These are phyloP conservation scores for Populus hybrid DNA, from an alignment of 441 rosid genomes.

Conservation along the genomic window DNA sequence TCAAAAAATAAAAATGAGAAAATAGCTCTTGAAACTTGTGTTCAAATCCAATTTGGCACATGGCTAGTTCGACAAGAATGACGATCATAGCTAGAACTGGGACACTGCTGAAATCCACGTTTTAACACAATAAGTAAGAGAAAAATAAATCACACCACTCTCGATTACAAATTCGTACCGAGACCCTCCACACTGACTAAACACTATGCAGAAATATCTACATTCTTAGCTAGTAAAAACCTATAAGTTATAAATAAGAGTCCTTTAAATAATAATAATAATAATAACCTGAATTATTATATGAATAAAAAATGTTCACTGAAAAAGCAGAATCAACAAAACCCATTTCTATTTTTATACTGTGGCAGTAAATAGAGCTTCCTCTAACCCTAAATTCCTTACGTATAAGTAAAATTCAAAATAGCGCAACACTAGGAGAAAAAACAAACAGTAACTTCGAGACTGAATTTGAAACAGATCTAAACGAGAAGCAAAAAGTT, in stretches of 20 bases:
- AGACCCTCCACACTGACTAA: too few relatives aligned
- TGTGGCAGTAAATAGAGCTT: background rate
- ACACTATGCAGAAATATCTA: too few relatives aligned
- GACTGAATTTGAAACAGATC: constrained; percentile 5
- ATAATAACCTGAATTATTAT: too few relatives aligned
- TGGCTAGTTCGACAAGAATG: background rate
- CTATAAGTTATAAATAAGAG: too few relatives aligned
- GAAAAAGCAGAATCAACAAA: background rate
- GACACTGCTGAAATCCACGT: background rate
- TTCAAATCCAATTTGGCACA: background rate
- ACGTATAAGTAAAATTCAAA: too few relatives aligned
- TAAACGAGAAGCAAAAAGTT: background rate
- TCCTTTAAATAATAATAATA: too few relatives aligned
- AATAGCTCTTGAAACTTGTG: background rate
- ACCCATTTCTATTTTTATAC: background rate
- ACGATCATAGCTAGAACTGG: background rate
- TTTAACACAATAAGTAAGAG: background rate
- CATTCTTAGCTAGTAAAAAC: too few relatives aligned
- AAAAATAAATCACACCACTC: background rate
- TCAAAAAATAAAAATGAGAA: background rate
- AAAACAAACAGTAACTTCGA: background rate
- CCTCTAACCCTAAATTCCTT: background rate
- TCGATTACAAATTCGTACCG: too few relatives aligned
- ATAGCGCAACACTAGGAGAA: too few relatives aligned
- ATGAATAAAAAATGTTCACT: background rate